Base-by-base conservation (phyloP, 116 monocot species). In the Papilionanthe hybrid region DNA sequence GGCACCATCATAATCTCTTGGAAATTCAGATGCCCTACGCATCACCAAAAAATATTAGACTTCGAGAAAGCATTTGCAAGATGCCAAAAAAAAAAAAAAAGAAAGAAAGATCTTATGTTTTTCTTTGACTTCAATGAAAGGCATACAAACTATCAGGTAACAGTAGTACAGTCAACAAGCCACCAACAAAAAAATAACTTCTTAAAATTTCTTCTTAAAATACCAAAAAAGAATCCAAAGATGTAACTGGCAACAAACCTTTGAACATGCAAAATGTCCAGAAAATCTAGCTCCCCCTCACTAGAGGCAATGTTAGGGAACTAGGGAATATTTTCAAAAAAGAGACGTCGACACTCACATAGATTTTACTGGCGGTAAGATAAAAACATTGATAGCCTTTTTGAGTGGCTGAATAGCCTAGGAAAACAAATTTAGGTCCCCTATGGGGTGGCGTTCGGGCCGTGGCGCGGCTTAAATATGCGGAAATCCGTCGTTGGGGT, bases 1-100 rank as follows among this genome's bases (percentile, higher is more conserved):
- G 18, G 95, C 89, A 50, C 95, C 95, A 81, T 88, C 95, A 77
- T 85, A 91, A 72, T 94, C 91, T 79, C 91, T 85, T 23, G 86
- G 82, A 80, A 89, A 92, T 72, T 91, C 91, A 60, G 95, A 92
- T 29, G 95, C 92, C 85, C 95, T 95, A 57, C 48, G 80, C 43
- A 72, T 50, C 48, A 81, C 43, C 42, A 29, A 22, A 48, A 47
- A 78, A 68, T 42, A 73, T 41, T 55, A 2, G 6, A 12, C n/a
- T 58, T 23, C 43, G n/a, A 9, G 22, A 73, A n/a, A 44, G 15
- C 44, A 43, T 43, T 73, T 2, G 17, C 43, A 42, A 73, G 7
- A 73, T 37, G 37, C 69, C 15, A 3, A 9, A 68, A 68, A 68
- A 20, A n/a, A n/a, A n/a, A n/a, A n/a, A n/a, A n/a, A n/a, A n/a